Conservation (phyloP, 495 filamentous ascomycete species). For the Corynascus novoguineensis region DNA sequence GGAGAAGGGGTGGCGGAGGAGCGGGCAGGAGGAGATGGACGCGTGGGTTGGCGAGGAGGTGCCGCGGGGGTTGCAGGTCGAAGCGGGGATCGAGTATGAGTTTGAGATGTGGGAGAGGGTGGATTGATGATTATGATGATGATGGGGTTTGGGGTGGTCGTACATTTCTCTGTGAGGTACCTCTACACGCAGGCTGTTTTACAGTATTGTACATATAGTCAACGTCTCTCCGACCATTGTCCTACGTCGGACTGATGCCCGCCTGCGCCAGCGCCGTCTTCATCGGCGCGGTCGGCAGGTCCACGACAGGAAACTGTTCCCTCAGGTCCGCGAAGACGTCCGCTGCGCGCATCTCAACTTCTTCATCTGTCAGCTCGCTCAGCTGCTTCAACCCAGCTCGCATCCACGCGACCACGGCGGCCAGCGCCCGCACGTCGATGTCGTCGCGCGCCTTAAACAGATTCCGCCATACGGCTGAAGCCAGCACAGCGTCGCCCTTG, state of each 20-base stretch:
- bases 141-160: neutral
- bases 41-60: slow-evolving; percentile 56
- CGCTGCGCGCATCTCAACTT: slow-evolving; percentile 28
- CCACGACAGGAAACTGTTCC: slow-evolving; percentile 39
- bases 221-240: too few species aligned
- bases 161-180: neutral
- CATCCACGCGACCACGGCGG: slow-evolving; percentile 73
- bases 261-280: slow-evolving; percentile 18
- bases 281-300: slow-evolving; percentile 28
- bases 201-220: neutral
- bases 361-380: slow-evolving; percentile 57
- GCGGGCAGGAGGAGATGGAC: slow-evolving; percentile 45
- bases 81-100: slow-evolving; percentile 54
- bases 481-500: slow-evolving; percentile 78
- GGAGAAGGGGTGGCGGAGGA: slow-evolving; percentile 43
- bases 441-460: slow-evolving; percentile 71
- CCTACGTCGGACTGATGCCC: neutral
- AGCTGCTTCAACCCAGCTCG: slow-evolving; percentile 59
- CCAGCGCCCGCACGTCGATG: slow-evolving; percentile 64
- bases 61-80: slow-evolving; percentile 44
- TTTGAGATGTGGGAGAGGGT: slow-evolving; percentile 60
- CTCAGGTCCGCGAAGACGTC: slow-evolving; percentile 38
- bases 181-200: neutral
- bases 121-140: slow-evolving; percentile 14
- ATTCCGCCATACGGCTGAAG: slow-evolving; percentile 89